Percentiles rank a stretch among this genome's conserved stretches.
Conservation (phyloP, 306 rosid species). For the Herpetospermum pedunculosum region DNA sequence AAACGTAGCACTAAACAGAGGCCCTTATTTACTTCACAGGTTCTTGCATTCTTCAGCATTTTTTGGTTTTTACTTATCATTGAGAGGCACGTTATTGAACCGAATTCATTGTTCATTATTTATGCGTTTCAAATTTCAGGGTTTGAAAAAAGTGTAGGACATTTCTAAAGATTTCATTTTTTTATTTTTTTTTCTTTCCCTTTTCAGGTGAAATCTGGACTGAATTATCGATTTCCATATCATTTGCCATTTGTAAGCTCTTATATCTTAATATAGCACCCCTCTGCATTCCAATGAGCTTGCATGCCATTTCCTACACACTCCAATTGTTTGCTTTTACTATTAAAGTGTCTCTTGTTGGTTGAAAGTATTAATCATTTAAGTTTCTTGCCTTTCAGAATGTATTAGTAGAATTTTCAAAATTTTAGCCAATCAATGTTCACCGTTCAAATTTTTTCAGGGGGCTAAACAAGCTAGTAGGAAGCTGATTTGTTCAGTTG, state of each 20-base stretch:
- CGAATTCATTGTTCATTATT: neutral
- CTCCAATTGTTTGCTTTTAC: neutral
- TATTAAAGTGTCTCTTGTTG: neutral
- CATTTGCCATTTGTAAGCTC: conserved; percentile 42
- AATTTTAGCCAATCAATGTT: neutral
- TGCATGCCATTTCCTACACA: neutral
- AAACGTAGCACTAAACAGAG: conserved; percentile 32
- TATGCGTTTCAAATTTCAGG: neutral
- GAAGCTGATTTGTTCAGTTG: conserved; percentile 66
- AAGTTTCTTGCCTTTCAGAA: neutral
- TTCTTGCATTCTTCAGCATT: conserved; percentile 14
- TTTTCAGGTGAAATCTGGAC: conserved; percentile 33
- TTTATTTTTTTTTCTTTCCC: neutral
- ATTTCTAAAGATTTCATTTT: neutral
- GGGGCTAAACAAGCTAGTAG: conserved; percentile 35
- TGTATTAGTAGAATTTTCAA: neutral
- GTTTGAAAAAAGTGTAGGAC: neutral
- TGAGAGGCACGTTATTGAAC: neutral
- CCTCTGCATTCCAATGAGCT: neutral
- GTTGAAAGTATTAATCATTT: neutral
- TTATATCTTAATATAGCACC: neutral
- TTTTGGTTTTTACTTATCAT: neutral
- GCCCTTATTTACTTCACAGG: conserved; percentile 52
- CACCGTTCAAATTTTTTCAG: conserved; percentile 29
- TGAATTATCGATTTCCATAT: conserved; percentile 21